Conservation (phyloP, 2,329 filamentous ascomycete species). For the Cladosporium velox region DNA sequence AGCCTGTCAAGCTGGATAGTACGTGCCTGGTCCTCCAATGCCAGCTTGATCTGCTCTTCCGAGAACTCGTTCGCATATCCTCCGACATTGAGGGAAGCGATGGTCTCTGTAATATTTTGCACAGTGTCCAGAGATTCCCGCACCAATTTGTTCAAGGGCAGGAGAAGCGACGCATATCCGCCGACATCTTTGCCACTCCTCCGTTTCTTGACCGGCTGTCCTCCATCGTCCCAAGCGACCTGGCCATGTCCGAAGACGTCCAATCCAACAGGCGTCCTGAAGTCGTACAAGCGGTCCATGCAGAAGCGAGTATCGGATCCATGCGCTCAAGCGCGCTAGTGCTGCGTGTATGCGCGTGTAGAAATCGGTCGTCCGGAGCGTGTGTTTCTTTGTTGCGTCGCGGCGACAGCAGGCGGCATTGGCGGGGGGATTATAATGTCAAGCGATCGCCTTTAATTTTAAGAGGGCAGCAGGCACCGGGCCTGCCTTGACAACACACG, state of each 20-base stretch:
- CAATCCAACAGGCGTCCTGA: constrained; percentile 19
- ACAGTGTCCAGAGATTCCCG: constrained; percentile 25
- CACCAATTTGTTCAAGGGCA: constrained; percentile 23
- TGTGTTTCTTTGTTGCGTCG: constrained; percentile 6
- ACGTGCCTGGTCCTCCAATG: constrained; percentile 16
- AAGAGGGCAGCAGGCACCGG: background rate
- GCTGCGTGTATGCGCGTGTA: background rate
- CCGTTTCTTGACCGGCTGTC: constrained; percentile 21
- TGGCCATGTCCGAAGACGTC: constrained; percentile 5
- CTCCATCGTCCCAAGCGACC: constrained; percentile 15
- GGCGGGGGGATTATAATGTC: background rate
- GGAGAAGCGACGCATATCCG: constrained; percentile 23
- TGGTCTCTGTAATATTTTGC: constrained; percentile 13
- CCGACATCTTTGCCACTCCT: constrained; percentile 19
- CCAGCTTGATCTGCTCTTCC: constrained; percentile 22
- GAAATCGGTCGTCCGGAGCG: background rate
- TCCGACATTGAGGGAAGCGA: constrained; percentile 11
- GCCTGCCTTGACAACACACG: background rate
- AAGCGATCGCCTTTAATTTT: background rate
- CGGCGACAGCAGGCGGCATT: background rate
- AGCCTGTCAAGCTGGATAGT: constrained; percentile 17
- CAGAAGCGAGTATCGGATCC: constrained; percentile 15
- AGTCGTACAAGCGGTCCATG: constrained; percentile 24
- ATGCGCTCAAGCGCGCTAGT: constrained; percentile 14
- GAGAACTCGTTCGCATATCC: constrained; percentile 7